These are phyloP conservation scores for Jacaranda mimosifolia DNA, from an alignment of 257 asterid genomes.

Conservation along the genomic window DNA sequence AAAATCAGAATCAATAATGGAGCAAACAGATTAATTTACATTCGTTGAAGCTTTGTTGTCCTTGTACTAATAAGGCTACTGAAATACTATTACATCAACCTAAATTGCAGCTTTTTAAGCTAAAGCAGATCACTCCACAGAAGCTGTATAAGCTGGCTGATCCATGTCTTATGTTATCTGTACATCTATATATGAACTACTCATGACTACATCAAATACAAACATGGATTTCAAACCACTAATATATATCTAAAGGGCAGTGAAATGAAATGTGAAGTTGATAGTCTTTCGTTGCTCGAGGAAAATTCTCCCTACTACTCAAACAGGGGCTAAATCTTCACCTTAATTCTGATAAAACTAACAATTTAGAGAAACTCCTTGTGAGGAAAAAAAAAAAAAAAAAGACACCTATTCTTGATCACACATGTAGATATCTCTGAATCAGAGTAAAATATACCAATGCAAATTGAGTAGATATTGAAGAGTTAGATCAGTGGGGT, in stretches of 20 bases:
- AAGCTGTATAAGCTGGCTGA: neutral
- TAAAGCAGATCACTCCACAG: slow-evolving; percentile 21
- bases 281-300: neutral
- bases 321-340: neutral
- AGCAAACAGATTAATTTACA: neutral
- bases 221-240: neutral
- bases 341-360: neutral
- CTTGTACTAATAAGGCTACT: neutral
- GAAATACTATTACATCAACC: neutral
- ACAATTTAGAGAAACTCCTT: neutral
- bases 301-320: too few species aligned
- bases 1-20: neutral
- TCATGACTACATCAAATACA: neutral
- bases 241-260: slow-evolving; percentile 11
- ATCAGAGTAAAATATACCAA: neutral
- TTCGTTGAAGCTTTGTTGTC: neutral
- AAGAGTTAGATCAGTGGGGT: slow-evolving; percentile 19
- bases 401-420: neutral
- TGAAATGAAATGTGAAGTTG: neutral
- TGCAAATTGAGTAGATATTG: neutral
- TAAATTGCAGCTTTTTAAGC: slow-evolving; percentile 26
- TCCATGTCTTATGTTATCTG: slow-evolving; percentile 33
- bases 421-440: neutral
- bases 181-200: slow-evolving; percentile 25
- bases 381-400: neutral